phyloP scores from a whole-genome alignment of 345 rosid genomes.

The Heritiera fomes region DNA sequence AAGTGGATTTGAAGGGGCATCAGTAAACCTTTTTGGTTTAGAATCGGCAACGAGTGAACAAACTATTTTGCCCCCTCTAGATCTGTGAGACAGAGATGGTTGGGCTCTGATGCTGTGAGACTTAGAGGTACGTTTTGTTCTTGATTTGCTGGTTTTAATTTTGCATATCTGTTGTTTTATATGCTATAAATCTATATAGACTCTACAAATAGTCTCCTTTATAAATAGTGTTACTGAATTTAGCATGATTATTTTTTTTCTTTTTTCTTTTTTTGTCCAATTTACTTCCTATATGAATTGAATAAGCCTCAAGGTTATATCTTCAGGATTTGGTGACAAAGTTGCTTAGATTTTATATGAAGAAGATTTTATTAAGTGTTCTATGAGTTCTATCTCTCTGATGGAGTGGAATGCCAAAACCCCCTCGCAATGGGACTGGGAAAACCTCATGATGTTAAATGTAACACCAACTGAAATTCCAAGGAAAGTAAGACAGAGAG shows the following conservation, averaged over 20 bases:
- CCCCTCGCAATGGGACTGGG: slow-evolving; percentile 81
- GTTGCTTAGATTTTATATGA: slow-evolving; percentile 25
- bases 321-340: slow-evolving; percentile 32
- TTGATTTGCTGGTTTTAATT: neutral
- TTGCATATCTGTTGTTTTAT: slow-evolving; percentile 8
- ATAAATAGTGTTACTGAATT: neutral
- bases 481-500: slow-evolving; percentile 47
- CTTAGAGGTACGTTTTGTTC: slow-evolving; percentile 29
- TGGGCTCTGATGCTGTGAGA: slow-evolving; percentile 23
- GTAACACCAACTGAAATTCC: slow-evolving; percentile 52
- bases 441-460: slow-evolving; percentile 59
- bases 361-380: slow-evolving; percentile 17
- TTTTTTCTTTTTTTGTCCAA: neutral
- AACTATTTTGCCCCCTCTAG: neutral
- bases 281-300: neutral
- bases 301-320: slow-evolving; percentile 10
- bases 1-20: slow-evolving; percentile 18
- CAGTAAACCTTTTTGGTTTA: neutral
- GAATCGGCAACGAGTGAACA: slow-evolving; percentile 18
- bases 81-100: slow-evolving; percentile 21
- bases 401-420: slow-evolving; percentile 88
- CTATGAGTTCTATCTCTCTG: slow-evolving; percentile 48
- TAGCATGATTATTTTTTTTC: slow-evolving; percentile 6
- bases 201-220: neutral
- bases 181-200: neutral